Base-by-base conservation (phyloP, 805 yeast species). In the Starmerella stellata region DNA sequence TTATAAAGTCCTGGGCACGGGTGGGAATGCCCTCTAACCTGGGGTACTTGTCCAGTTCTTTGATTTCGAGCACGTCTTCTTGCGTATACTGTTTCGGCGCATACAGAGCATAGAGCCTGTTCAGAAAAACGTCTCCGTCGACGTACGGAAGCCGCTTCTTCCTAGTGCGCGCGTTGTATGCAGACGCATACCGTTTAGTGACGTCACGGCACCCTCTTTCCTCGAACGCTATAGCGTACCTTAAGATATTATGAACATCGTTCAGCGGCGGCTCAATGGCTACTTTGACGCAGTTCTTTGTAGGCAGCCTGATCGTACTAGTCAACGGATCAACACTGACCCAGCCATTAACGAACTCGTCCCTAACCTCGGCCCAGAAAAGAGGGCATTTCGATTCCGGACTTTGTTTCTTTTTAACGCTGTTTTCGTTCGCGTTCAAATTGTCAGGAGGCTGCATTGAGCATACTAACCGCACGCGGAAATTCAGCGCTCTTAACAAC, bases 331-430 rank as follows among this genome's bases (percentile, higher is more conserved):
- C 98, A 2, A 83, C 65, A 2, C 92, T 71, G n/a, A 83, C 67
- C 92, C 95, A 87, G 36, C 65, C 69, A 42, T 72, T 66, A 4
- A 72, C 59, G 41, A 67, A 70, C 37, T 68, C 68, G 53, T 87
- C 85, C 93, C 93, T 87, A 0, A 79, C 94, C 54, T 90, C 98
- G 18, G 74, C 74, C 98, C 98, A 90, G 52, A 76, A 83, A 0
- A 83, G 66, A 0, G 95, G 95, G 50, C 35, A 19, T 3, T 25
- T 30, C 1, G 41, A 32, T n/a, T 36, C 29, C 5, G 4, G 5
- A n/a, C 13, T 18, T 5, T 5, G 17, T 7, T 8, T 9, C 15
- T 34, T 34, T n/a, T n/a, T n/a, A n/a, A n/a, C n/a, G 16, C 14
- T 5, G 18, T 5, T 21, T 13, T 34, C 16, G 29, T 5, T 34